Percentiles rank a stretch among this genome's conserved stretches.
phyloP scores from a whole-genome alignment of 768 basidiomycete genomes.

The Fomitopsis pulvina region DNA sequence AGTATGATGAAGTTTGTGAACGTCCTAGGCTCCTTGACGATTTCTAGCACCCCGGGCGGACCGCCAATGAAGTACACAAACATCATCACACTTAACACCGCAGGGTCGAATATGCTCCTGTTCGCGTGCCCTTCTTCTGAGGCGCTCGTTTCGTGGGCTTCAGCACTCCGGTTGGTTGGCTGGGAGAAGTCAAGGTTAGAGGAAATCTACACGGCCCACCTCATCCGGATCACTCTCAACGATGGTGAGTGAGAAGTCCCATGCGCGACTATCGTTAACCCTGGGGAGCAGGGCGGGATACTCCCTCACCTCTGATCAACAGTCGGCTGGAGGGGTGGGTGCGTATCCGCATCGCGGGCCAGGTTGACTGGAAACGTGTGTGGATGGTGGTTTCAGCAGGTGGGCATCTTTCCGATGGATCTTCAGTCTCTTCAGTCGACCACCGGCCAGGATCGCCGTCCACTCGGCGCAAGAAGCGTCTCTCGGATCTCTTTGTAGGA shows the following conservation, averaged over 20 bases:
- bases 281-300: slow-evolving; percentile 32
- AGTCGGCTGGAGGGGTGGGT: slow-evolving; percentile 91
- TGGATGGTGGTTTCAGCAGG: slow-evolving; percentile 73
- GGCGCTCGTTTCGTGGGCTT: slow-evolving; percentile 82
- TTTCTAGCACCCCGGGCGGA: slow-evolving; percentile 42
- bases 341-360: slow-evolving; percentile 87
- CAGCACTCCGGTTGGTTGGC: slow-evolving; percentile 79
- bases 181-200: slow-evolving; percentile 96
- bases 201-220: slow-evolving; percentile 95
- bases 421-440: slow-evolving; percentile 18
- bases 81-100: slow-evolving; percentile 89
- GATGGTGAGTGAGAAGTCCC: slow-evolving; percentile 27
- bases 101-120: slow-evolving; percentile 82
- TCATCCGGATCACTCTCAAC: slow-evolving; percentile 72
- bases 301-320: slow-evolving; percentile 56
- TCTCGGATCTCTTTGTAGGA: slow-evolving; percentile 59
- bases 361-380: slow-evolving; percentile 91
- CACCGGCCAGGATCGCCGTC: slow-evolving; percentile 12
- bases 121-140: slow-evolving; percentile 77
- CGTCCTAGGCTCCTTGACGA: slow-evolving; percentile 68
- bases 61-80: slow-evolving; percentile 60
- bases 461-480: slow-evolving; percentile 40
- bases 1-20: slow-evolving; percentile 54
- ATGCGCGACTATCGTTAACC: background rate
- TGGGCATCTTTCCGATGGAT: slow-evolving; percentile 21